Evolutionary conservation across 495 filamentous ascomycete species (phyloP), one percentile per base, ranked within the genome.

Genomic region (Penicillium silybi): DNA sequence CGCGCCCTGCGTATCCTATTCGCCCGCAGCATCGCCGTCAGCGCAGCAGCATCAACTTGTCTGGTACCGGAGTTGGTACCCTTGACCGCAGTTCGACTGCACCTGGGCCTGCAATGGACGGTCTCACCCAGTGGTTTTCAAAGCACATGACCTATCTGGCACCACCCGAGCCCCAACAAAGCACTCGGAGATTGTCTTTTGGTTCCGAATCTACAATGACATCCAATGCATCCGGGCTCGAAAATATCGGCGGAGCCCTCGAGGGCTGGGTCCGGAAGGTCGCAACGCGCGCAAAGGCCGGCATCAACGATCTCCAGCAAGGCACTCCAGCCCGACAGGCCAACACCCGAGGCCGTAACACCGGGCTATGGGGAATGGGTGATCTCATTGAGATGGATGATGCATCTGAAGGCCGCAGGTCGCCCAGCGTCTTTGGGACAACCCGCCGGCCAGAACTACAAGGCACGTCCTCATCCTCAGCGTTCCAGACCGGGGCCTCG

Each of bases 361-460:
- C 64, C 11, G 71, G 68, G 9, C 61, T 67, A 35, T 66, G 67
- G 42, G 76, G 75, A 10, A 50, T 70, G 7, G 83, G 84, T 0
- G 92, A 97, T 69, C 66, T 96, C 47, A 97, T 97, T 60, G 92
- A 97, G 69, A 71, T 97, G 47, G 79, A 83, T 32, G 86, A 92
- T 63, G 77, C 71, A 1, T 48, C 67, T n/a, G 72, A 77, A 43
- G 65, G 61, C 22, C 54, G 62, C 10, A 54, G 52, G 10, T 61
- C 65, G 1, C 62, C 67, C 15, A 60, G 54, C 17, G 44, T 52
- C n/a, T 41, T 65, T 6, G 46, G 52, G 49, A 52, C 47, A 20
- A 38, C 53, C 9, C 53, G 57, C 50, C 63, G 57, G 27, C 46
- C 63, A 6, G 62, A 63, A 1, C 32, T 56, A 13, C 56, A 57